phyloP scores from a whole-genome alignment of 2,329 filamentous ascomycete genomes.

The Blastomyces gilchristii region DNA sequence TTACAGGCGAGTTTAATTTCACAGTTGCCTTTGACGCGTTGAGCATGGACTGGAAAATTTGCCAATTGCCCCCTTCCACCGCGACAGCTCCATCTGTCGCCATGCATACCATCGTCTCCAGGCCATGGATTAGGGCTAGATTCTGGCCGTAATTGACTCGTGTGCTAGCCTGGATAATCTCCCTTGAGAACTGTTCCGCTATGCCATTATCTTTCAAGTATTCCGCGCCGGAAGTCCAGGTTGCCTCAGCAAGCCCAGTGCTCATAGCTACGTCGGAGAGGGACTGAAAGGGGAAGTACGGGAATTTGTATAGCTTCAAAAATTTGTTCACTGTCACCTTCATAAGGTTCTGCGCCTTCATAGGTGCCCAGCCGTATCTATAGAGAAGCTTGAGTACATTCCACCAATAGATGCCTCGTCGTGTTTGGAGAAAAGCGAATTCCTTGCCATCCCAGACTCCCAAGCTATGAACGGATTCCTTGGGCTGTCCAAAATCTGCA shows the following conservation, averaged over 20 bases:
- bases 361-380: slow-evolving; percentile 73
- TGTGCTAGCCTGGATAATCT: slow-evolving; percentile 83
- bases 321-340: slow-evolving; percentile 62
- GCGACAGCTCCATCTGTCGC: slow-evolving; percentile 73
- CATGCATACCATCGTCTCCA: slow-evolving; percentile 89
- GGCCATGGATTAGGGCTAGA: slow-evolving; percentile 69
- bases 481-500: slow-evolving; percentile 39
- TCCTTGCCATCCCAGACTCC: slow-evolving; percentile 75
- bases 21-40: slow-evolving; percentile 51
- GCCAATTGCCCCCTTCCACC: slow-evolving; percentile 82
- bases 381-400: slow-evolving; percentile 68
- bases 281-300: slow-evolving; percentile 73
- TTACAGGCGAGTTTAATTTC: slow-evolving; percentile 57
- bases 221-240: slow-evolving; percentile 61
- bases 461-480: slow-evolving; percentile 43
- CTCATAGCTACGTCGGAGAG: slow-evolving; percentile 58
- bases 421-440: slow-evolving; percentile 59
- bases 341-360: slow-evolving; percentile 62
- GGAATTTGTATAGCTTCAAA: slow-evolving; percentile 66
- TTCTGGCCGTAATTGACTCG: slow-evolving; percentile 94
- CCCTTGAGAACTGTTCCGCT: slow-evolving; percentile 55
- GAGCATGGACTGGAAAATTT: slow-evolving; percentile 80
- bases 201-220: slow-evolving; percentile 61
- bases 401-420: slow-evolving; percentile 61
- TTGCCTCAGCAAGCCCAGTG: slow-evolving; percentile 56